These are phyloP conservation scores for Flaveria bidentis DNA, from an alignment of 129 eudicot species.

Conservation along the genomic window DNA sequence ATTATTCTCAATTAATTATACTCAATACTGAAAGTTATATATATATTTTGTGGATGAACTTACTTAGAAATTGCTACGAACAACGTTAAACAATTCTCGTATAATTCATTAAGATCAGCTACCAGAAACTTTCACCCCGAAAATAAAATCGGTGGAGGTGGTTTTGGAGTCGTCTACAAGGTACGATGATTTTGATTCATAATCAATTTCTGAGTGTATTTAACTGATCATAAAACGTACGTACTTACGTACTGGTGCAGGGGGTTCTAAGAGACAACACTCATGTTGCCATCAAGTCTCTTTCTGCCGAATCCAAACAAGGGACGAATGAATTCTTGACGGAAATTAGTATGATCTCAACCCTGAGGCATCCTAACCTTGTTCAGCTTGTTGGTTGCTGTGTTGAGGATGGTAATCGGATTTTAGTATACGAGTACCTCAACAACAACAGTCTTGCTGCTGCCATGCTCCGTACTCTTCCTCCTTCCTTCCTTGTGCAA, in stretches of 20 bases:
- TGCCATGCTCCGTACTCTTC: constrained; percentile 51
- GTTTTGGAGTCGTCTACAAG: constrained; percentile 69
- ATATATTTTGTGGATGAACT: not conserved
- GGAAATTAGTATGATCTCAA: constrained; percentile 56
- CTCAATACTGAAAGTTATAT: no score
- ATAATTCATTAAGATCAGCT: constrained; percentile 71
- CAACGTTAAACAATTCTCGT: constrained; percentile 54
- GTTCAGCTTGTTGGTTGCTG: constrained; percentile 74
- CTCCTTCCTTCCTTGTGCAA: not conserved
- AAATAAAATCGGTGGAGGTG: constrained; percentile 70
- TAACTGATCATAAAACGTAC: not conserved
- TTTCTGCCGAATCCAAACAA: constrained; percentile 70
- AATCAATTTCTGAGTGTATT: no score
- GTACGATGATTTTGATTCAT: constrained; percentile 8
- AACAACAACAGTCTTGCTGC: constrained; percentile 62
- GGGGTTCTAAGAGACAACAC: constrained; percentile 63
- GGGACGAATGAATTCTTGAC: constrained; percentile 70
- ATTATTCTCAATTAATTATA: not conserved
- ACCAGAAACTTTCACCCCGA: constrained; percentile 71
- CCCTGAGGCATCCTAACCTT: constrained; percentile 62
- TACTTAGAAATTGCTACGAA: constrained; percentile 52
- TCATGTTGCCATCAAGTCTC: constrained; percentile 55
- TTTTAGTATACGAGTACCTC: constrained; percentile 66
- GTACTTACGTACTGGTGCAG: constrained; percentile 40
- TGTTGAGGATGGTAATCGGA: constrained; percentile 54